These are phyloP conservation scores for Xylaria telfairii DNA, from an alignment of 495 filamentous ascomycete species.

Conservation along the genomic window DNA sequence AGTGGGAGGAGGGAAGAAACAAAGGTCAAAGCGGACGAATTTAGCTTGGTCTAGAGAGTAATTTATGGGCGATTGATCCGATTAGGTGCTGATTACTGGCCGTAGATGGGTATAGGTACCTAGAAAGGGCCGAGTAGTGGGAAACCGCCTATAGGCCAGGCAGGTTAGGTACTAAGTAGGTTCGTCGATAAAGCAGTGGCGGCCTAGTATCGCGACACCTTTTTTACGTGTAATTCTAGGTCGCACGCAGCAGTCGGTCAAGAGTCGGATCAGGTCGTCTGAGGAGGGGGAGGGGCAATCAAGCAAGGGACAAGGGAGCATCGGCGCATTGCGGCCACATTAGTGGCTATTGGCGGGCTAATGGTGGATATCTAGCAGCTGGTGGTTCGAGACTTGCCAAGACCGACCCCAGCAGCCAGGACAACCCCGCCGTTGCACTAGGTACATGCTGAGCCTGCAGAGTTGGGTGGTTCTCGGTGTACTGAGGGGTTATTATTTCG, in stretches of 20 bases:
- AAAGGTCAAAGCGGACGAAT: conserved; percentile 7
- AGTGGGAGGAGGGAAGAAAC: not conserved
- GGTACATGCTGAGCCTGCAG: not conserved
- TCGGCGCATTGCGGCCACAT: conserved; percentile 16
- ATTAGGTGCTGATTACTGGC: too few relatives aligned
- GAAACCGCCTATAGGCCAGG: not conserved
- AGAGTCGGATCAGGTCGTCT: conserved; percentile 1
- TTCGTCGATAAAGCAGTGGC: not conserved
- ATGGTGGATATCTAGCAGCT: conserved; percentile 2
- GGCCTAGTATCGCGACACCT: conserved; percentile 13
- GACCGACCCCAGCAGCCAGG: not conserved
- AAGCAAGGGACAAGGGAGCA: conserved; percentile 3
- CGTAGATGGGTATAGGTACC: not conserved
- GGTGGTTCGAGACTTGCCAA: conserved; percentile 22
- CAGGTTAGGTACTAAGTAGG: not conserved
- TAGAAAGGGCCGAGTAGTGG: not conserved
- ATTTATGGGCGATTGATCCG: not conserved
- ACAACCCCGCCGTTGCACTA: not conserved
- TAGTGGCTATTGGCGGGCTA: not conserved
- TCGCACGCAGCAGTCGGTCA: too few relatives aligned
- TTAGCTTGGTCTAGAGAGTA: not conserved
- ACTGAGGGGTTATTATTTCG: conserved; percentile 21
- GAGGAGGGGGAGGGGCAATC: conserved; percentile 25
- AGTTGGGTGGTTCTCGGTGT: not conserved
- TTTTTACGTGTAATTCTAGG: conserved; percentile 6